Base-by-base conservation (phyloP, 1,284 basidiomycete genomes). In the Rugiboletus extremiorientalis region DNA sequence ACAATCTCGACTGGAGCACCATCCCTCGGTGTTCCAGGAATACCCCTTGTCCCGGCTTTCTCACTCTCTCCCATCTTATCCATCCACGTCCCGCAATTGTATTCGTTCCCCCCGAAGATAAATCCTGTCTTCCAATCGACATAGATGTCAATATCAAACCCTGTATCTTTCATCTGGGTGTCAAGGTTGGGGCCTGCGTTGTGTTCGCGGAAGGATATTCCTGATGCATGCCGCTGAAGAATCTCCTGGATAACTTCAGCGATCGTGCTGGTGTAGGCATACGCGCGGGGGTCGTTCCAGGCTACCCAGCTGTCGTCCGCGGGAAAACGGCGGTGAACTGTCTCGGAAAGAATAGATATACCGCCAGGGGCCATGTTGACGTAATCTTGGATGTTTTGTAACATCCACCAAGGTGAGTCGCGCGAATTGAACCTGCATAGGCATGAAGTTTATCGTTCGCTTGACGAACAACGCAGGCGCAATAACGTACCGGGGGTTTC, bases 341-440 rank as follows among this genome's bases (percentile, higher is more conserved):
- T 77, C 67, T 96, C 94, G 3, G 84, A 79, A 41, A 99, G 83
- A 55, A 99, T 83, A 0, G 85, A 77, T 36, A 91, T 72, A 5
- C 97, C 96, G 61, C 94, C 88, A 0, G 96, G 94, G 2, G 91
- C 92, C 75, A 84, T 89, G 56, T 78, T 79, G 40, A 86, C 88
- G 72, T 98, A 98, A 74, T 98, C 95, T 70, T 98, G 96, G 56
- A 98, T 96, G 68, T 93, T 97, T 72, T 99, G 96, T 56, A 98
- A 74, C 90, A 98, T 97, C 92, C 95, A 99, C 96, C 95, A 97
- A 30, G 94, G 92, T 9, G 91, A 91, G 68, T 95, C 93, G 45
- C 94, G 87, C 12, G 92, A 96, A 69, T 96, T 96, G 71, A 95
- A 96, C 57, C 91, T 89, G 46, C 37, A 42, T 50, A 52, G 45